Evolutionary conservation across 2,329 filamentous ascomycete genomes (phyloP), one percentile per base, ranked within the genome.

Genomic region (Tolypocladium tundrense): DNA sequence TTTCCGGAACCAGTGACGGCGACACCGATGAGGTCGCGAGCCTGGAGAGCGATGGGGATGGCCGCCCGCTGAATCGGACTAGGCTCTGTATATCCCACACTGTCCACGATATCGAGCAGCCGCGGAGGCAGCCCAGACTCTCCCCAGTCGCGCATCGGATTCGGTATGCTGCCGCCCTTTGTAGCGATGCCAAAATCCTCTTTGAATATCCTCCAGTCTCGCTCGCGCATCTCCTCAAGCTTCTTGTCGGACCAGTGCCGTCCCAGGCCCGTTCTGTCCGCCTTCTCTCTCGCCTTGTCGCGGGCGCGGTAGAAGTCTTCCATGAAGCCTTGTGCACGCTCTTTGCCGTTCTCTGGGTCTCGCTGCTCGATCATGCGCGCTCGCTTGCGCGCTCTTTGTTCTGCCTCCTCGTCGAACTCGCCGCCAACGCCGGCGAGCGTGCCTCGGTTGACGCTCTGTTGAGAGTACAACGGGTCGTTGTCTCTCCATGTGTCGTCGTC

Each of bases 131-230:
- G 79, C 7, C 80, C 81, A 4, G 92, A 96, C 72, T 99, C 94
- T 53, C 82, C 70, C 94, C 94, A 99, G 65, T 81, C 91, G 54
- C 94, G 91, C 92, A 99, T 97, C 0, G 94, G 94, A 67, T 97
- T 93, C 1, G 94, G 94, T 58, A 97, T 91, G 33, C 82, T 81
- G 50, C 93, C 93, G 59, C 94, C 94, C 72, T 96, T 97, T 10
- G 91, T 97, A 45, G 88, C 82, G 70, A 99, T 99, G 66, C 94
- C 95, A 76, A 96, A 97, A 73, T 99, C 92, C 72, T 97, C 94
- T 75, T 97, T 99, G 85, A 99, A 97, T 66, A 99, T 97, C 69
- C 94, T 90, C 94, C 94, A 99, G 73, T 99, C 94, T 70, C 94
- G 83, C 75, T 97, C 92, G 61, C 91, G 89, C 94, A 99, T 99